Evolutionary conservation across 176 grass and related monocot genomes (phyloP).

Genomic region (Oryza officinalis): DNA sequence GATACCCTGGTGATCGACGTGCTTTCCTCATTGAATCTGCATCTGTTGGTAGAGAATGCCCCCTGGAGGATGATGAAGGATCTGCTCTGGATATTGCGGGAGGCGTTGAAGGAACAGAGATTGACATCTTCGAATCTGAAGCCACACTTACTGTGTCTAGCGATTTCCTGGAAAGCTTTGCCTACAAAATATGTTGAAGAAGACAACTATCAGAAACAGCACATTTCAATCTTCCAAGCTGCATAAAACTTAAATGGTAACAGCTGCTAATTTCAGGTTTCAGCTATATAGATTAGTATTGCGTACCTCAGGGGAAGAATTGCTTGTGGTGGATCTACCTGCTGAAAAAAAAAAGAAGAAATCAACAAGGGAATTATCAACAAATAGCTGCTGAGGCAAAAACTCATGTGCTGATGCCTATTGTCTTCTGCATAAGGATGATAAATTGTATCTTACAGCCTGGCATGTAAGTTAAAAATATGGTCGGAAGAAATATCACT

Average conservation of each 20-base stretch:
- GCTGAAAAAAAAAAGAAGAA: slow-evolving; percentile 47
- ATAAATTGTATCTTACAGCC: neutral
- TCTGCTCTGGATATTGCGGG: slow-evolving; percentile 42
- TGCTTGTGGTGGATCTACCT: slow-evolving; percentile 58
- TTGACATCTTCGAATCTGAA: slow-evolving; percentile 60
- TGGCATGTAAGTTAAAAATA: neutral
- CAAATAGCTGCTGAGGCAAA: neutral
- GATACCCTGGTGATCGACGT: slow-evolving; percentile 72
- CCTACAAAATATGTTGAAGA: slow-evolving; percentile 37
- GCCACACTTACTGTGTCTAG: slow-evolving; percentile 46
- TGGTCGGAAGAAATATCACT: neutral
- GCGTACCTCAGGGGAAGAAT: slow-evolving; percentile 69
- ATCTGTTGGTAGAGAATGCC: slow-evolving; percentile 40
- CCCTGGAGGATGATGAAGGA: slow-evolving; percentile 54
- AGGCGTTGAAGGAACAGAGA: slow-evolving; percentile 59
- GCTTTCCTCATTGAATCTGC: slow-evolving; percentile 67
- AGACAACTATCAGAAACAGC: slow-evolving; percentile 14
- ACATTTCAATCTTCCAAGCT: neutral
- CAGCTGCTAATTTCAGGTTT: neutral
- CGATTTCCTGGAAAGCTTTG: slow-evolving; percentile 49
- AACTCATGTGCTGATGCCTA: neutral
- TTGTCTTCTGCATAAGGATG: neutral
- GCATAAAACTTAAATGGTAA: neutral
- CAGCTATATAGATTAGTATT: neutral
- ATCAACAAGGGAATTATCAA: slow-evolving; percentile 24